Conservation (phyloP, 148 eudicot genomes). For the Tetragonia tetragonoides region DNA sequence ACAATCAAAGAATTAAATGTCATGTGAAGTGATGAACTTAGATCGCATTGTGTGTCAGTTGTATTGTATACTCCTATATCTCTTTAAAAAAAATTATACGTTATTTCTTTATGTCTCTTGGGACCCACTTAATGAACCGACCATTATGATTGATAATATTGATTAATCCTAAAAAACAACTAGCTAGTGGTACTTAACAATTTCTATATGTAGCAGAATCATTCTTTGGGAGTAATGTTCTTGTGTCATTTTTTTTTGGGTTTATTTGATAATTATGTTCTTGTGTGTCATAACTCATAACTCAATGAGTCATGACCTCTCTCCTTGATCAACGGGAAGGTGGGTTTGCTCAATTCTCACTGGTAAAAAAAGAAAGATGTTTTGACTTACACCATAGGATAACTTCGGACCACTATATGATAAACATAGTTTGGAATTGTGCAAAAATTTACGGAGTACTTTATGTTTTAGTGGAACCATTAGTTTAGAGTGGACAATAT, state of each 20-base stretch:
- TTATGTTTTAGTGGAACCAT: too few species aligned
- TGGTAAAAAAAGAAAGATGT: too few species aligned
- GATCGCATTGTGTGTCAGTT: constrained; percentile 11
- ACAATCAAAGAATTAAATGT: constrained; percentile 9
- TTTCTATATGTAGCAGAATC: constrained; percentile 8
- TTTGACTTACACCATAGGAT: too few species aligned
- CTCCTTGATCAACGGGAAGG: constrained; percentile 18
- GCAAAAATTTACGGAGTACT: too few species aligned
- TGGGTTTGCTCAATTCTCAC: not conserved
- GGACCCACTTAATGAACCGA: constrained; percentile 28
- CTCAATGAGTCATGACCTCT: too few species aligned
- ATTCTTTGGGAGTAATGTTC: constrained; percentile 21
- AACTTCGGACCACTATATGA: too few species aligned
- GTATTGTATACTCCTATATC: not conserved
- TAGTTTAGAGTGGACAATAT: too few species aligned
- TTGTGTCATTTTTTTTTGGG: too few species aligned
- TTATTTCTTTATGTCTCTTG: constrained; percentile 12
- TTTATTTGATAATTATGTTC: not conserved
- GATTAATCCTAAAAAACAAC: not conserved
- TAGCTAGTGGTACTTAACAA: not conserved
- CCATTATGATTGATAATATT: constrained; percentile 32
- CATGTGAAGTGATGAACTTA: constrained; percentile 23
- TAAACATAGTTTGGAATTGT: too few species aligned
- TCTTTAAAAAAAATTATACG: not conserved
- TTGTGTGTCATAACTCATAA: constrained; percentile 13